Base-by-base conservation (phyloP, 805 yeast genomes). In the Hanseniaspora guilliermondii region DNA sequence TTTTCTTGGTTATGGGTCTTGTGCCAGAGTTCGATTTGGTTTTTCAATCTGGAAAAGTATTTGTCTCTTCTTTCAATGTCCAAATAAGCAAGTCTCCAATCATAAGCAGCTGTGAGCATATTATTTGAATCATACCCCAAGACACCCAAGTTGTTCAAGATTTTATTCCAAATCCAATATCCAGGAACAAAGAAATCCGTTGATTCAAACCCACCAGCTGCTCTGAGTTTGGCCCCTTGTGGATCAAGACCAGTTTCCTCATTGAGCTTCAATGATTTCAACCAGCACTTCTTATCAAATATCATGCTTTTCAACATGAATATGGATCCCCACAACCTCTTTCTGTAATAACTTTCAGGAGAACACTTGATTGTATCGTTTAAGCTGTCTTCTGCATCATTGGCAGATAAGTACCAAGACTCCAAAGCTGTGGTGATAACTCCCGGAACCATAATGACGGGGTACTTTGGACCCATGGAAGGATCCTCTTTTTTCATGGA, bases 91-190 rank as follows among this genome's bases (percentile, higher is more conserved):
- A 93, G 75, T 64, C 98, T 78, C 98, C 98, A 93, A 67, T 93
- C 98, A 67, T 93, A 93, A 1, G 96, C 76, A 0, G 97, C 98
- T 53, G 89, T 82, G 32, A 76, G 64, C 97, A 93, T 88, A 62
- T 77, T 86, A 60, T 87, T 83, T 2, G 96, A 91, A 47, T 87
- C 95, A 68, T 93, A 93, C 0, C 97, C 96, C 57, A 93, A 78
- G 0, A 87, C 97, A 2, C 96, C 95, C 59, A 93, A 71, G 63
- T 93, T 93, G 67, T 91, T 96, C n/a, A 93, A 73, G 52, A 93
- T 79, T 65, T 93, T 93, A 65, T 87, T 87, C 98, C 98, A 93
- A 62, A 93, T 87, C 98, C 98, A 93, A 67, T 93, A 93, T 0
- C 98, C 98, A 3, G 97, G 86, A 68, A 93, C 81, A 63, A 93